Evolutionary conservation across 1,284 basidiomycete species (phyloP).

Genomic region (Fomitopsis schrenkii): DNA sequence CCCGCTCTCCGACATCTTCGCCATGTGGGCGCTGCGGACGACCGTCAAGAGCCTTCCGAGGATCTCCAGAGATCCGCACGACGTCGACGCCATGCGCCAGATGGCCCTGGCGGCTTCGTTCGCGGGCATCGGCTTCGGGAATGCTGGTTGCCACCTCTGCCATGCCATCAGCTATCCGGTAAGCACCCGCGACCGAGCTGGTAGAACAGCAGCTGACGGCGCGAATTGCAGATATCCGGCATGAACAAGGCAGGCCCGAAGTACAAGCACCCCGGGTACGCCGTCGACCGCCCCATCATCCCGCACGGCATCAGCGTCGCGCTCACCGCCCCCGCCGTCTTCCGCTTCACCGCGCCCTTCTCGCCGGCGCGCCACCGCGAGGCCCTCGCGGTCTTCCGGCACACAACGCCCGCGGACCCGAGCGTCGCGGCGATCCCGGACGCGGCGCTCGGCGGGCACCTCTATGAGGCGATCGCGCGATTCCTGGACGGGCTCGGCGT

Average conservation of each 20-base stretch:
- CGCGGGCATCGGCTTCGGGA: constrained; percentile 95
- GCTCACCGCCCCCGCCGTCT: constrained; percentile 87
- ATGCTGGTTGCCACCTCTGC: constrained; percentile 90
- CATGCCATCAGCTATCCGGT: constrained; percentile 86
- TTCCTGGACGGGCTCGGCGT: constrained; percentile 88
- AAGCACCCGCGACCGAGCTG: constrained; percentile 18
- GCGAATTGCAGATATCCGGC: constrained; percentile 71
- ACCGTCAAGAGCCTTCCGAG: constrained; percentile 90
- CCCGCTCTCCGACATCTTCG: constrained; percentile 95
- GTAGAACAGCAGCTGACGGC: neutral
- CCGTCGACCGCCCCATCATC: constrained; percentile 82
- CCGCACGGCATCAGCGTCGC: constrained; percentile 91
- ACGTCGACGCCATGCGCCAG: constrained; percentile 82
- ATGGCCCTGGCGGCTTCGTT: constrained; percentile 93
- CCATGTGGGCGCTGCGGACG: constrained; percentile 89
- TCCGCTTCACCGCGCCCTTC: constrained; percentile 91
- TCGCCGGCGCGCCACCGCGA: constrained; percentile 89
- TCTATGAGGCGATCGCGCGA: constrained; percentile 87
- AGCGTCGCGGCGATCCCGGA: constrained; percentile 77
- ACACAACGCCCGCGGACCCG: constrained; percentile 59
- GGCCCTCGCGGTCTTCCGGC: constrained; percentile 81
- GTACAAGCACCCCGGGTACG: constrained; percentile 85
- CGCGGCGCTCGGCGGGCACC: constrained; percentile 72
- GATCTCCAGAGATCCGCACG: constrained; percentile 75
- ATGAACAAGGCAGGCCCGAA: constrained; percentile 92